Evolutionary conservation across 2,329 filamentous ascomycete species (phyloP), one percentile per base, ranked within the genome.

Genomic region (Curvularia hawaiiensis): DNA sequence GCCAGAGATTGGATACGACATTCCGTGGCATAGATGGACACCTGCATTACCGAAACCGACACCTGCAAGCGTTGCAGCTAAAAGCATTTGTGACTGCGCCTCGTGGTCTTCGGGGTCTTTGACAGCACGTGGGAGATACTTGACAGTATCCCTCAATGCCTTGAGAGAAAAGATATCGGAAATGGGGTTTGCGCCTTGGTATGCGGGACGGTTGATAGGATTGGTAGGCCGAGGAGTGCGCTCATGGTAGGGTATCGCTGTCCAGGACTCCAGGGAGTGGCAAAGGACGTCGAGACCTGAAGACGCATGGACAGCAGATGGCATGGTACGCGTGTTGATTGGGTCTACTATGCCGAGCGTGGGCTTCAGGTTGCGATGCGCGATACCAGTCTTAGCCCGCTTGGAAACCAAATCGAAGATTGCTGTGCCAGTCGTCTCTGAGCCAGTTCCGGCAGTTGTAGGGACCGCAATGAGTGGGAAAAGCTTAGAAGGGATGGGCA

Each of bases 1-100:
- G 30, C 92, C 91, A 0, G 92, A 96, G 71, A 99, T 97, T 18
- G 95, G 95, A 73, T 99, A 99, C 24, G 91, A 96, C 94, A 99
- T 98, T 74, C 94, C 89, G 73, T 91, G 89, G 75, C 89, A 91
- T 10, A 91, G 82, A 79, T 99, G 95, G 2, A 99, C 95, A 49
- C 96, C 95, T 1, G 96, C 96, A 70, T 99, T 99, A 20, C 96
- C 95, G 75, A 99, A 99, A 0, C 95, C 95, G 3, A 99, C 92
- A 45, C 95, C 95, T 0, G 96, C 95, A 2, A 99, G 82, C 0
- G 95, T 99, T 0, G 95, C 90, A 2, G 95, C 95, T 20, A 99
- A 85, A 30, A 99, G 83, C 96, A 99, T 99, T 77, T 98, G 88
- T 31, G 86, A 90, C 77, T 99, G 95, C 0, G 96, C 96, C 76